Conservation (phyloP, 1,284 basidiomycete species). For the Irpex lacteus region DNA sequence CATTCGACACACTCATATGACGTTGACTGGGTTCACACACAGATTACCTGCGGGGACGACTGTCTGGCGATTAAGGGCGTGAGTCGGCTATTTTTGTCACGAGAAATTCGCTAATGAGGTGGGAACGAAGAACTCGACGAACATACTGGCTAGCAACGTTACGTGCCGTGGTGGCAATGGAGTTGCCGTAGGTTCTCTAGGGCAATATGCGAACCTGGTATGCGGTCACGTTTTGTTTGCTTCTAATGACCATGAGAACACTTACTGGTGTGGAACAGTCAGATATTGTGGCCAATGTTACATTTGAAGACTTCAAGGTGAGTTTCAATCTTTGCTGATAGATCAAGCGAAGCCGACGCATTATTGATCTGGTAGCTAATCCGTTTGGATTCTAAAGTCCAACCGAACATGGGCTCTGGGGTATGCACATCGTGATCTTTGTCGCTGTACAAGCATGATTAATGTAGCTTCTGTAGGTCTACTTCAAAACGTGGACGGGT, state of each 20-base stretch:
- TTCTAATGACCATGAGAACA: not conserved
- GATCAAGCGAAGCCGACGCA: not conserved
- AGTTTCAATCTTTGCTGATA: conserved; percentile 3
- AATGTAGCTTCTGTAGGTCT: conserved; percentile 38
- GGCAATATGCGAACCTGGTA: conserved; percentile 56
- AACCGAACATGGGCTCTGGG: conserved; percentile 54
- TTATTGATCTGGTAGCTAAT: conserved; percentile 33
- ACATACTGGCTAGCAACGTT: conserved; percentile 47
- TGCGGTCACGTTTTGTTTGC: conserved; percentile 14
- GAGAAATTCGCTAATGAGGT: not conserved
- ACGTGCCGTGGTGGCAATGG: conserved; percentile 64
- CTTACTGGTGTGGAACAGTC: conserved; percentile 27
- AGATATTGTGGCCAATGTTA: conserved; percentile 58
- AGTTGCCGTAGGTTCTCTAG: conserved; percentile 62
- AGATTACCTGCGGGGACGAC: conserved; percentile 61
- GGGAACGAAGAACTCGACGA: conserved; percentile 48
- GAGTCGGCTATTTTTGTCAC: conserved; percentile 19
- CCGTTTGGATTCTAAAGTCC: conserved; percentile 43
- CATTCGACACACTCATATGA: not conserved
- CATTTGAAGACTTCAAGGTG: conserved; percentile 49
- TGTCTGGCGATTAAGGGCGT: conserved; percentile 68
- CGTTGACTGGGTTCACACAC: not conserved
- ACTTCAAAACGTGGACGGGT: conserved; percentile 66
- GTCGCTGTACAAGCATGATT: not conserved
- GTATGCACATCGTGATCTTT: conserved; percentile 27